Base-by-base conservation (phyloP, 805 yeast genomes). In the Ogataea saltuana region DNA sequence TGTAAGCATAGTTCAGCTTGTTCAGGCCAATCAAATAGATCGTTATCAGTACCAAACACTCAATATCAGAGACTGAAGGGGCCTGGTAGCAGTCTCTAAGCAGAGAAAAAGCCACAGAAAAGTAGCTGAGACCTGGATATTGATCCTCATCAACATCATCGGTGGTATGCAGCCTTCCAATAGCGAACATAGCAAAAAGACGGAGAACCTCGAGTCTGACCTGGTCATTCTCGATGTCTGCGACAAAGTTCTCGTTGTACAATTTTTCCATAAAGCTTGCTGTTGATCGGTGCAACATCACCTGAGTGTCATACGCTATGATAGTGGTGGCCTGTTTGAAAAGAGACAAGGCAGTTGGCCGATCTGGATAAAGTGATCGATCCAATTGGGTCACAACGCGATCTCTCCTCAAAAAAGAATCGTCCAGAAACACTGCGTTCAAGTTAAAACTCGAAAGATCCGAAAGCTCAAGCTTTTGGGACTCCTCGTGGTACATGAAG, bases 51-150 rank as follows among this genome's bases (percentile, higher is more conserved):
- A 39, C 17, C 17, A 39, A 16, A 20, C 40, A 33, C 27, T 44
- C 47, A 13, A 44, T 31, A 13, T 39, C 39, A 3, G 39, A 21
- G 7, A 39, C 16, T 2, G 43, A 15, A 5, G 40, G 39, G 8
- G 20, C 10, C 3, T 38, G 43, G 18, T 17, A 44, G 15, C 15
- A n/a, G 20, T 44, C 40, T 22, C 32, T 32, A 4, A 39, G 20
- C 4, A 44, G 10, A 11, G 40, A 33, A 9, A 39, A 23, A 4
- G 33, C 43, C 13, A 33, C 17, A 10, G 37, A 21, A 17, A 44
- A 44, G 16, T 33, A 33, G 9, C 32, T 25, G n/a, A 44, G 28
- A 4, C 47, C 47, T 2, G 47, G 47, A 21, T 44, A 44, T 10
- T 33, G 34, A 20, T 44, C 47, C 16, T 33, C 23, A 4, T 25